Base-by-base conservation (phyloP, 495 filamentous ascomycete species). In the Cudoniella acicularis region DNA sequence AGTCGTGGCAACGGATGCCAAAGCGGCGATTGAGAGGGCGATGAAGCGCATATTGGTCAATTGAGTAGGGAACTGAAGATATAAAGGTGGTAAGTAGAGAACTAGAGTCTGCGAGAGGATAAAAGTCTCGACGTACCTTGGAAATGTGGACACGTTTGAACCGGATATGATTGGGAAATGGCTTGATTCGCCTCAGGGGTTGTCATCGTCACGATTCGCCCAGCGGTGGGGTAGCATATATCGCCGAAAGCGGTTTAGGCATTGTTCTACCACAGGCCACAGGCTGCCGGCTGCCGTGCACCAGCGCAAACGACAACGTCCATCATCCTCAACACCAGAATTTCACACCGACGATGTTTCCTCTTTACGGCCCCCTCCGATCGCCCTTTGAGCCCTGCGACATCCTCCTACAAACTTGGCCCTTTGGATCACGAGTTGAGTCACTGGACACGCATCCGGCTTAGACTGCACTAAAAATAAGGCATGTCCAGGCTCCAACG, bases 21-120 rank as follows among this genome's bases (percentile, higher is more conserved):
- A 74, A 54, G 80, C 65, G 53, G 79, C 72, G 52, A 89, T 71
- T 60, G 81, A 74, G 57, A 86, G 64, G 51, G 87, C 64, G 67
- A 85, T 62, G 70, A 77, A 70, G 71, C 80, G 70, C 85, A 87
- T 84, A 49, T 47, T 78, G 64, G 13, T 56, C 11, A 47, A 56
- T 56, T 53, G 21, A 10, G 50, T 30, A 4, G 43, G n/a, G 6
- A 46, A 46, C 11, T n/a, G 17, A 46, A 46, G 11, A 46, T 46
- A 17, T 41, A 41, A 46, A 16, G 43, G 17, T 8, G 43, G 18
- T 46, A 6, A 46, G n/a, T 46, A 16, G 3, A 8, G n/a, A 21
- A 9, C 43, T n/a, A 6, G 8, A n/a, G 11, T 16, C 43, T n/a
- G 13, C 13, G 43, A 16, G 8, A 16, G 43, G 43, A 16, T 46